phyloP scores from a whole-genome alignment of 192 early-diverging fungal genomes.

The Jimgerdemannia lactiflua region DNA sequence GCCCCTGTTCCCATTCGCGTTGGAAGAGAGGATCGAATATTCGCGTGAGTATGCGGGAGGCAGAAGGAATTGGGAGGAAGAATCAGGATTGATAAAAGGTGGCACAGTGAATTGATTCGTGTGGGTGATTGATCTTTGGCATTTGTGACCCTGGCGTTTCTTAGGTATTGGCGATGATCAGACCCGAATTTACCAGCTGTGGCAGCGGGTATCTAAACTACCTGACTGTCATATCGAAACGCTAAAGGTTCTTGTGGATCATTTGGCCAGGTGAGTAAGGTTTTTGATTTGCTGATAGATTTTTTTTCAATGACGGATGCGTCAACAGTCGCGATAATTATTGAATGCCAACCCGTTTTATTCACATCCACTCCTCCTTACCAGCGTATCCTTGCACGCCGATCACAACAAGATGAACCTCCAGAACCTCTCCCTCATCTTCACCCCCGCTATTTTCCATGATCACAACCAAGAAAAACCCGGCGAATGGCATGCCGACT shows the following conservation, averaged over 20 bases:
- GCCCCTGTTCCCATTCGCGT: slow-evolving; percentile 54
- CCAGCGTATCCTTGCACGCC: slow-evolving; percentile 42
- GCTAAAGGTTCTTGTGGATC: neutral
- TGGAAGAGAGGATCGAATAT: slow-evolving; percentile 51
- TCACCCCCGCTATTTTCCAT: slow-evolving; percentile 63
- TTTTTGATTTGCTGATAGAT: too few species aligned
- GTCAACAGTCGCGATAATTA: neutral
- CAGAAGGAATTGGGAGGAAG: too few species aligned
- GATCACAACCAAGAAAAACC: slow-evolving; percentile 40
- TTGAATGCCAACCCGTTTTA: neutral
- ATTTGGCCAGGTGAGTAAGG: slow-evolving; percentile 3
- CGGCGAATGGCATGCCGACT: slow-evolving; percentile 32
- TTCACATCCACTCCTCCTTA: neutral
- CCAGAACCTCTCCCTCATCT: slow-evolving; percentile 58
- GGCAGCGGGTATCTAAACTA: neutral
- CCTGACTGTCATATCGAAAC: neutral
- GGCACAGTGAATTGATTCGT: too few species aligned
- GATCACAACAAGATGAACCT: slow-evolving; percentile 65
- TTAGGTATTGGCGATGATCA: neutral
- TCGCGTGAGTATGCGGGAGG: slow-evolving; percentile 36
- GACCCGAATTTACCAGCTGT: neutral
- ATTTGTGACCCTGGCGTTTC: neutral
- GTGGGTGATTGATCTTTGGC: neutral
- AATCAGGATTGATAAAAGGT: too few species aligned
- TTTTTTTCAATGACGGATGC: neutral